phyloP scores from a whole-genome alignment of 177 flowering plant genomes.

The Vitis hybrid region DNA sequence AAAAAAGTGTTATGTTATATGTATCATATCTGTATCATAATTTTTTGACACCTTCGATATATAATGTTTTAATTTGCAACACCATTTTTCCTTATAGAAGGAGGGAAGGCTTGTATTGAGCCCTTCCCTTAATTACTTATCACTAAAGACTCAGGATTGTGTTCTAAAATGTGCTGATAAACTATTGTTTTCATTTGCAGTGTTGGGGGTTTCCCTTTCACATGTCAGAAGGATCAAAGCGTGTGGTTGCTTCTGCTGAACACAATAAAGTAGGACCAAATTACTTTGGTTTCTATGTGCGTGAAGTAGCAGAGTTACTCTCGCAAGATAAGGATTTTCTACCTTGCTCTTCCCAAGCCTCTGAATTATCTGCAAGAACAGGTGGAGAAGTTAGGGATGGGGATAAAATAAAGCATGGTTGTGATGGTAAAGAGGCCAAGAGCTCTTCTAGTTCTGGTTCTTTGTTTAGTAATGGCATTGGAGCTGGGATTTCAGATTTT shows the following conservation, averaged over 20 bases:
- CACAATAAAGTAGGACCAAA: conserved; percentile 39
- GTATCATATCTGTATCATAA: too few relatives aligned
- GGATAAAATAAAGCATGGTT: conserved; percentile 4
- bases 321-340: conserved; percentile 38
- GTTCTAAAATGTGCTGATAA: too few relatives aligned
- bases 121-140: too few relatives aligned
- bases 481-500: conserved; percentile 40
- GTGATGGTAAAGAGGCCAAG: conserved; percentile 12
- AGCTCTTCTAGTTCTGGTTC: conserved; percentile 18
- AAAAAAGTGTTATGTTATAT: too few relatives aligned
- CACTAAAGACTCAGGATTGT: too few relatives aligned
- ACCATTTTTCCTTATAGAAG: too few relatives aligned
- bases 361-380: conserved; percentile 14
- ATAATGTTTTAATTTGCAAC: too few relatives aligned
- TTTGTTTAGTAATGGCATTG: conserved; percentile 40
- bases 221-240: conserved; percentile 40
- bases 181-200: conserved; percentile 14
- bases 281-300: conserved; percentile 49
- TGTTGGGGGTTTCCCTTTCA: conserved; percentile 14
- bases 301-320: conserved; percentile 35
- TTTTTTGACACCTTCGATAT: too few relatives aligned
- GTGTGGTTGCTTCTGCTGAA: conserved; percentile 21
- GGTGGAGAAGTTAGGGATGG: conserved; percentile 11
- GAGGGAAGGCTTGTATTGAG: too few relatives aligned
- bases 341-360: conserved; percentile 17